Evolutionary conservation across 225 moss, liverwort and hornwort genomes (phyloP).

Genomic region (Neckera pumila): DNA sequence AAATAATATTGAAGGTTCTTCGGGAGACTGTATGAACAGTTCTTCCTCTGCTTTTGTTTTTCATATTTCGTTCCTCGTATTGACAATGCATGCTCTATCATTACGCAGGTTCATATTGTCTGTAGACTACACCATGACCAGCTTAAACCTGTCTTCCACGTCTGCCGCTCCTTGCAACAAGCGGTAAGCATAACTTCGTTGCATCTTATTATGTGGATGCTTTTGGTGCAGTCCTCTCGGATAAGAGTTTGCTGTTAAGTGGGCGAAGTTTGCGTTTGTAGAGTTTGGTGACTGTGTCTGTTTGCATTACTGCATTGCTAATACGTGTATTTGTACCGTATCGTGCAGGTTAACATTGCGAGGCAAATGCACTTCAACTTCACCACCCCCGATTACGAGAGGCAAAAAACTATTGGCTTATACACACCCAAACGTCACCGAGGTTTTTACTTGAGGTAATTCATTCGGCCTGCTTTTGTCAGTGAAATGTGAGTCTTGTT

Average conservation of each 20-base stretch:
- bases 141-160: slow-evolving; percentile 35
- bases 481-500: neutral
- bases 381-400: slow-evolving; percentile 35
- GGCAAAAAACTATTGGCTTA: slow-evolving; percentile 23
- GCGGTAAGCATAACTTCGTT: slow-evolving; percentile 1
- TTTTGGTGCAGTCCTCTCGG: neutral
- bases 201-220: neutral
- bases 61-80: neutral
- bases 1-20: neutral
- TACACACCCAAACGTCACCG: slow-evolving; percentile 32
- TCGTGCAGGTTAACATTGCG: slow-evolving; percentile 32
- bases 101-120: slow-evolving; percentile 29
- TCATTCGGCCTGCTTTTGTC: neutral
- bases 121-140: slow-evolving; percentile 45
- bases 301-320: neutral
- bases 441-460: slow-evolving; percentile 13
- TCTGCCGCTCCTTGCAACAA: slow-evolving; percentile 21
- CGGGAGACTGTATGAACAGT: neutral
- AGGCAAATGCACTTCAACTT: slow-evolving; percentile 41
- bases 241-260: neutral
- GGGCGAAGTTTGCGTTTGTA: neutral
- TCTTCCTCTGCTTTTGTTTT: neutral
- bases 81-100: neutral
- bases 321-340: neutral
- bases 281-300: neutral